Percentiles rank a stretch among this genome's conserved stretches.
phyloP scores from a whole-genome alignment of 805 yeast species.

The Cyberlindnera mississippiensis region DNA sequence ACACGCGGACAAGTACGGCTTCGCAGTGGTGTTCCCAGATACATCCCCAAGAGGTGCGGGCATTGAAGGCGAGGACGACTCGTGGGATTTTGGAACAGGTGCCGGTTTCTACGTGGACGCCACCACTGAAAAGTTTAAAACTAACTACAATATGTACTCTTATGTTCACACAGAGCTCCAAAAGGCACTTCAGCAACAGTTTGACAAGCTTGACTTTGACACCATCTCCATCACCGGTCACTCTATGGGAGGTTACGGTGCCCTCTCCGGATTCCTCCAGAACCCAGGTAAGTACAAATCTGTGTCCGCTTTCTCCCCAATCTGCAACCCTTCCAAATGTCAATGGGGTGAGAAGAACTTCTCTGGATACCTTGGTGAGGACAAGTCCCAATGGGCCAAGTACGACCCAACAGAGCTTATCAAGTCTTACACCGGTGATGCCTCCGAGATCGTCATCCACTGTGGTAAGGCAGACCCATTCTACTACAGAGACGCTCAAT shows the following conservation, averaged over 20 bases:
- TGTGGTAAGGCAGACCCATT: constrained; percentile 80
- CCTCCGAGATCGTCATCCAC: constrained; percentile 70
- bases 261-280: constrained; percentile 62
- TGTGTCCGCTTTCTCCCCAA: constrained; percentile 89
- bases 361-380: constrained; percentile 65
- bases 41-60: constrained; percentile 91
- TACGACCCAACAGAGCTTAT: constrained; percentile 86
- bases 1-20: constrained; percentile 75
- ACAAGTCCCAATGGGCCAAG: constrained; percentile 50
- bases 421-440: constrained; percentile 48
- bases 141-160: constrained; percentile 80
- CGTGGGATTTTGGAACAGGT: constrained; percentile 90
- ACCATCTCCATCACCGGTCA: constrained; percentile 86
- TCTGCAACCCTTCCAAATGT: constrained; percentile 68
- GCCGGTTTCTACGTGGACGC: constrained; percentile 96
- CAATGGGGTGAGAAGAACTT: constrained; percentile 92
- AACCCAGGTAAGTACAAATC: constrained; percentile 72
- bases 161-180: constrained; percentile 73
- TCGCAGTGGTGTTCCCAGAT: constrained; percentile 91
- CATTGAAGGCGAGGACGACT: constrained; percentile 74
- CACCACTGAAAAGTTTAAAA: constrained; percentile 62
- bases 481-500: constrained; percentile 52
- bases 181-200: constrained; percentile 38
- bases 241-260: constrained; percentile 98
- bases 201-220: constrained; percentile 50